These are phyloP conservation scores for Brettanomyces custersianus DNA, from an alignment of 805 yeast genomes.

Conservation along the genomic window DNA sequence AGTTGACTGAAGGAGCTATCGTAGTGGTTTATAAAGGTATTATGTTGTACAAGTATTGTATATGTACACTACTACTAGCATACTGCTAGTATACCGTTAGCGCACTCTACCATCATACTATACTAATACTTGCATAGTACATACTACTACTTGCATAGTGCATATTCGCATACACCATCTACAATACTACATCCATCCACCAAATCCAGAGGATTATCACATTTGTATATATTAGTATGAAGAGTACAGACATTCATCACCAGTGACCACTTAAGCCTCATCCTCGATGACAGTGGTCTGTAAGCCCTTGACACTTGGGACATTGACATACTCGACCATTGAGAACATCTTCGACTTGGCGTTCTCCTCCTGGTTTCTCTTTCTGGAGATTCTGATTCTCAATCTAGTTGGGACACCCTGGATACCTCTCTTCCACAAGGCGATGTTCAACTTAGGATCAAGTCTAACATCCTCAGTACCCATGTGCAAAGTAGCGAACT, in stretches of 20 bases:
- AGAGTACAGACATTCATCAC: not conserved
- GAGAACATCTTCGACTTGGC: slow-evolving; percentile 97
- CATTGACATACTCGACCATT: slow-evolving; percentile 94
- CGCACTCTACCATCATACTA: too few relatives aligned
- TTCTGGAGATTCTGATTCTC: slow-evolving; percentile 93
- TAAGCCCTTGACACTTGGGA: slow-evolving; percentile 94
- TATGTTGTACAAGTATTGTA: too few relatives aligned
- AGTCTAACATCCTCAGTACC: slow-evolving; percentile 98
- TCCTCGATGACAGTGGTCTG: slow-evolving; percentile 94
- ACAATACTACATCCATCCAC: too few relatives aligned
- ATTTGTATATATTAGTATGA: slow-evolving; percentile 1
- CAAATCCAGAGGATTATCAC: not conserved
- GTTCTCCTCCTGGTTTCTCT: slow-evolving; percentile 99
- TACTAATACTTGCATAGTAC: too few relatives aligned
- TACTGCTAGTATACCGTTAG: too few relatives aligned
- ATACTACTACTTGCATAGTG: too few relatives aligned
- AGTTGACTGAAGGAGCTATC: too few relatives aligned
- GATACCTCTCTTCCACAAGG: slow-evolving; percentile 98
- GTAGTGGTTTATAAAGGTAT: too few relatives aligned
- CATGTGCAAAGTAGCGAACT: slow-evolving; percentile 97
- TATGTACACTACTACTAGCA: too few relatives aligned
- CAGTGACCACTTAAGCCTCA: slow-evolving; percentile 20
- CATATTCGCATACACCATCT: too few relatives aligned
- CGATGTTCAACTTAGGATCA: slow-evolving; percentile 97
- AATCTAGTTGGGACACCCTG: slow-evolving; percentile 98